Evolutionary conservation across 495 filamentous ascomycete species (phyloP), one percentile per base, ranked within the genome.

Genomic region (Lasiosphaeriaceae sp.): DNA sequence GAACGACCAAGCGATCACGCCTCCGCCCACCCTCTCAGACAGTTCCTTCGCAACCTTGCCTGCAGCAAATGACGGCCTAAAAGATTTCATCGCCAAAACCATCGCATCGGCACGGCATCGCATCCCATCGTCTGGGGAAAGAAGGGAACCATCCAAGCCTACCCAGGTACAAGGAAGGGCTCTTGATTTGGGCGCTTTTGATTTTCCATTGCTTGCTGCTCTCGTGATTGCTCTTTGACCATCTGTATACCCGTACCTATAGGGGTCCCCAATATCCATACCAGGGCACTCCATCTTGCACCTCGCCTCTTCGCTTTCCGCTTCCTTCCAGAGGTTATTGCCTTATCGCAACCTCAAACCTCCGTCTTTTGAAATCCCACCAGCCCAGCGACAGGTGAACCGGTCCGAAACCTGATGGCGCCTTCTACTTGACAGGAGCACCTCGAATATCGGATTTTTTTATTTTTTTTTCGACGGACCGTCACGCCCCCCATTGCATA

Each of bases 41-140:
- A n/a, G 26, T 31, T 59, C 64, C 66, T n/a, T 66, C 64, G 64
- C 64, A 64, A 67, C 66, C 66, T 69, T 69, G 60, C 61, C 26
- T 62, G 61, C 48, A 26, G 50, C 55, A 46, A 37, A 47, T 51
- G 34, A 56, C 57, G 50, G 64, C 52, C 61, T 47, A 62, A 58
- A 45, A 47, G 50, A 50, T 43, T 54, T 46, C 55, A 58, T 58
- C 59, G 47, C 56, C 59, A 55, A 56, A 62, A 65, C 54, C 51
- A 59, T 59, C 56, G 52, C 49, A 31, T 41, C 17, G 46, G 17
- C 31, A 56, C 17, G 46, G 17, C 31, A 56, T 20, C n/a, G 16
- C 45, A 47, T 22, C 17, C 48, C 47, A 29, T 48, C 39, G 39
- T 43, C 39, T 2, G 39, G 39, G 39, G 39, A 43, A 43, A 37